Percentiles rank a stretch among this genome's conserved stretches.
phyloP scores from a whole-genome alignment of 768 basidiomycete species.

The Amanita rimosa region DNA sequence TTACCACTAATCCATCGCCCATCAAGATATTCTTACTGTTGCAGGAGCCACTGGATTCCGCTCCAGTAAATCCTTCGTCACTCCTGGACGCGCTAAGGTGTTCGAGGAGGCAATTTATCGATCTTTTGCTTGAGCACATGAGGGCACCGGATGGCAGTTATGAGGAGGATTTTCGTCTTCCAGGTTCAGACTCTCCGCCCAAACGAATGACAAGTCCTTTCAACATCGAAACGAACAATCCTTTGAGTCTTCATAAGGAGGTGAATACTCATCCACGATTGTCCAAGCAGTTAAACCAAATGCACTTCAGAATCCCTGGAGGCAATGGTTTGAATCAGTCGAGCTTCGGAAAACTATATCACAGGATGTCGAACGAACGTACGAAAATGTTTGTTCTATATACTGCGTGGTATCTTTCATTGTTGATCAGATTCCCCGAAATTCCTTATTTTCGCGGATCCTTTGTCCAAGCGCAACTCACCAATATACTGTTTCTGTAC shows the following conservation, averaged over 20 bases:
- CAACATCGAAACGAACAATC: slow-evolving; percentile 67
- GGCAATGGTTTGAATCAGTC: slow-evolving; percentile 81
- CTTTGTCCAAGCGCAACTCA: slow-evolving; percentile 67
- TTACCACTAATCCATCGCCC: neutral
- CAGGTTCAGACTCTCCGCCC: slow-evolving; percentile 31
- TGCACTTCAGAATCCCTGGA: slow-evolving; percentile 78
- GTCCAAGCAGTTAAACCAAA: neutral
- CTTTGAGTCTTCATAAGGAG: slow-evolving; percentile 70
- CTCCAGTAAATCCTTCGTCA: neutral
- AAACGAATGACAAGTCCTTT: slow-evolving; percentile 18
- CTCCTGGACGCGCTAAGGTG: slow-evolving; percentile 29
- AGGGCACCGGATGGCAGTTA: slow-evolving; percentile 82
- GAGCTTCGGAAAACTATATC: slow-evolving; percentile 83
- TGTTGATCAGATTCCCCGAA: slow-evolving; percentile 74
- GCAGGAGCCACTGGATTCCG: slow-evolving; percentile 1
- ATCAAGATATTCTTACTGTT: slow-evolving; percentile 5
- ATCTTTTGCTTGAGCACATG: slow-evolving; percentile 56
- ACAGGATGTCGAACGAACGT: slow-evolving; percentile 96
- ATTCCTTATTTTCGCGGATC: slow-evolving; percentile 77
- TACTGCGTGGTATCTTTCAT: neutral
- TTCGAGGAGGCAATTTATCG: slow-evolving; percentile 45
- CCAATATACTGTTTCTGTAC: slow-evolving; percentile 82
- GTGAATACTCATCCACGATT: slow-evolving; percentile 19
- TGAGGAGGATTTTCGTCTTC: slow-evolving; percentile 51
- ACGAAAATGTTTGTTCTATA: slow-evolving; percentile 20